Evolutionary conservation across 129 eudicot species (phyloP), one percentile per base, ranked within the genome.

Genomic region (Escallonia herrerae): DNA sequence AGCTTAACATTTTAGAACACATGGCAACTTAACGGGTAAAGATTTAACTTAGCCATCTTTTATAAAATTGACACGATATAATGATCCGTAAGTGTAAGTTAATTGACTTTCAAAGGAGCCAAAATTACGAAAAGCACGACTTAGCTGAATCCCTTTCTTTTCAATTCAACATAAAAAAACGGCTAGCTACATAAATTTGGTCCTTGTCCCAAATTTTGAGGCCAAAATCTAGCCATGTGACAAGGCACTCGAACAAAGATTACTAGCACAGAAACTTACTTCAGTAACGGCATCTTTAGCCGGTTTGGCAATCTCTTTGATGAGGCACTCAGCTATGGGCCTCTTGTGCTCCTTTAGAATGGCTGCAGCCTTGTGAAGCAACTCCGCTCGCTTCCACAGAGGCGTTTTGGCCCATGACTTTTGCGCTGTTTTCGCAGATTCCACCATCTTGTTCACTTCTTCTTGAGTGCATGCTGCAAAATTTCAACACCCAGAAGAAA

Each of bases 351-450:
- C 88, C 52, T 83, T 83, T 39, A 83, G 67, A 40, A 83, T 79
- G 40, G 84, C 84, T 33, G 88, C 88, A 3, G 82, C 84, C 67
- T 83, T 83, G 74, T 83, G 88, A 64, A 83, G 84, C 57, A 83
- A 79, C 71, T 83, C 88, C 2, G 88, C 88, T 15, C 84, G 69
- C 70, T 76, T 83, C 88, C 88, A 83, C 44, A 83, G 69, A 3
- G 88, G 88, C 5, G 88, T 79, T 58, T 83, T 83, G n/a, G 88
- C 88, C 88, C 88, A 83, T 63, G 76, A 79, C 56, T 76, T 83
- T 66, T 83, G 88, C 13, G 84, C 88, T 13, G 64, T 72, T 66
- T 79, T 79, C 3, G 88, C 70, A 1, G 75, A 64, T 63, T 83
- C 84, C 79, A 83, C 74, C 40, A 83, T 78, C 61, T 61, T 69